A percentile compares a stretch with the other conserved stretches of the same genome.
Evolutionary conservation across 495 filamentous ascomycete genomes (phyloP).

Genomic region (Chaetomium fimeti): DNA sequence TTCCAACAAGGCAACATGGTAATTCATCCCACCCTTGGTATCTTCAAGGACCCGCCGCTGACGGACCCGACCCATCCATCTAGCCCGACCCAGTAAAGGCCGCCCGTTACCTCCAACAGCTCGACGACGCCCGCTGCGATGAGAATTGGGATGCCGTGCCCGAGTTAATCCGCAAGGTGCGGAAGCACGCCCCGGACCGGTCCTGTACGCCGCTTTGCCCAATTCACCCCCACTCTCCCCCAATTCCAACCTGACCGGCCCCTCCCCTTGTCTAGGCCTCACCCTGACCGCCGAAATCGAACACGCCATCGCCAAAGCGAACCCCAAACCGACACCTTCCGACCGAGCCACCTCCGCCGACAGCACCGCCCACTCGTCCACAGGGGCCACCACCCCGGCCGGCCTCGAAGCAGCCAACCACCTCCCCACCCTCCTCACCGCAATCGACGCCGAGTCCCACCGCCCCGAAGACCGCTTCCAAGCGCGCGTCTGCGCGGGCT

Average conservation of each 20-base stretch:
- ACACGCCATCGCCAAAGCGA: conserved; percentile 56
- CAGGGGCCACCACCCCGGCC: neutral
- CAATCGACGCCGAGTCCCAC: conserved; percentile 60
- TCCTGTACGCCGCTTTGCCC: conserved; percentile 63
- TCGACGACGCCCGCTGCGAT: conserved; percentile 83
- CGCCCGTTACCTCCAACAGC: conserved; percentile 69
- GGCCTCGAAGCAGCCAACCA: conserved; percentile 49
- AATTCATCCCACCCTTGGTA: neutral
- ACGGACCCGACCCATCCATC: conserved; percentile 18
- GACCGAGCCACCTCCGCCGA: conserved; percentile 43
- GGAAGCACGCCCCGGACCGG: conserved; percentile 85
- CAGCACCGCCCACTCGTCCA: conserved; percentile 17
- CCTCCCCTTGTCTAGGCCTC: conserved; percentile 55
- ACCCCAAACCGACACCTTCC: conserved; percentile 41
- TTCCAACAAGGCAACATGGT: conserved; percentile 35
- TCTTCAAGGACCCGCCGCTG: conserved; percentile 3
- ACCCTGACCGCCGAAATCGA: conserved; percentile 74
- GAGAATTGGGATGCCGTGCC: conserved; percentile 87
- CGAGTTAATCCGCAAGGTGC: conserved; percentile 85
- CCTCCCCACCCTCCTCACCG: conserved; percentile 63
- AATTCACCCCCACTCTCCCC: neutral
- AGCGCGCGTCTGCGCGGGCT: conserved; percentile 74
- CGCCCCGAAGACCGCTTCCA: conserved; percentile 71
- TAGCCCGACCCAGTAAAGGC: conserved; percentile 63
- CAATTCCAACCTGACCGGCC: conserved; percentile 6